Evolutionary conservation across 75 land plant species (phyloP).

Genomic region (Adiantum capillusveneris): DNA sequence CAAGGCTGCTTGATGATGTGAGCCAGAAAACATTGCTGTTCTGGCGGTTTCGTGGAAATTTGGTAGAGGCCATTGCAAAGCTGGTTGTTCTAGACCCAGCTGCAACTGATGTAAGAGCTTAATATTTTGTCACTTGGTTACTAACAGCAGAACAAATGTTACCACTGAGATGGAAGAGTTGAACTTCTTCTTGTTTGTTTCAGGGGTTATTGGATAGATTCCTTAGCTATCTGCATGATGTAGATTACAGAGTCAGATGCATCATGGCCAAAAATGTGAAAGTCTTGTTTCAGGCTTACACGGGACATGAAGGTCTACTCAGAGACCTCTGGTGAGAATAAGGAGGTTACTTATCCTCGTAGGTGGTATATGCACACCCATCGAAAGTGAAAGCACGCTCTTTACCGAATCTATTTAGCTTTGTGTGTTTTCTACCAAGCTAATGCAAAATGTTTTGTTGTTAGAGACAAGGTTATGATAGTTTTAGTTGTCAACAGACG

Average conservation of each 20-base stretch:
- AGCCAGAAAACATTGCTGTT: conserved; percentile 38
- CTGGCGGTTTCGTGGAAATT: conserved; percentile 66
- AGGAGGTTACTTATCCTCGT: not conserved
- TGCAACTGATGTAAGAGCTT: conserved; percentile 62
- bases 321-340: conserved; percentile 73
- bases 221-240: conserved; percentile 55
- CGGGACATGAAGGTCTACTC: conserved; percentile 78
- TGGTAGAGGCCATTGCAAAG: conserved; percentile 50
- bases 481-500: too few relatives aligned
- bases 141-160: too few relatives aligned
- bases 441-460: too few relatives aligned
- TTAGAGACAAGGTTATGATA: too few relatives aligned
- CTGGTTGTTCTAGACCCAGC: conserved; percentile 52
- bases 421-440: too few relatives aligned
- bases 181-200: not conserved
- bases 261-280: conserved; percentile 39
- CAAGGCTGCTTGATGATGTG: conserved; percentile 39
- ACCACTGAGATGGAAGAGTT: too few relatives aligned
- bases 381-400: too few relatives aligned
- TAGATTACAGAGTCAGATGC: conserved; percentile 77
- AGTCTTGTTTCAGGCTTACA: conserved; percentile 83
- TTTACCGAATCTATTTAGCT: too few relatives aligned
- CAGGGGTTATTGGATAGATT: conserved; percentile 67
- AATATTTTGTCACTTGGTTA: too few relatives aligned
- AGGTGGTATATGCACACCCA: not conserved